phyloP scores from a whole-genome alignment of 768 basidiomycete species.

The Podaxis sp. region DNA sequence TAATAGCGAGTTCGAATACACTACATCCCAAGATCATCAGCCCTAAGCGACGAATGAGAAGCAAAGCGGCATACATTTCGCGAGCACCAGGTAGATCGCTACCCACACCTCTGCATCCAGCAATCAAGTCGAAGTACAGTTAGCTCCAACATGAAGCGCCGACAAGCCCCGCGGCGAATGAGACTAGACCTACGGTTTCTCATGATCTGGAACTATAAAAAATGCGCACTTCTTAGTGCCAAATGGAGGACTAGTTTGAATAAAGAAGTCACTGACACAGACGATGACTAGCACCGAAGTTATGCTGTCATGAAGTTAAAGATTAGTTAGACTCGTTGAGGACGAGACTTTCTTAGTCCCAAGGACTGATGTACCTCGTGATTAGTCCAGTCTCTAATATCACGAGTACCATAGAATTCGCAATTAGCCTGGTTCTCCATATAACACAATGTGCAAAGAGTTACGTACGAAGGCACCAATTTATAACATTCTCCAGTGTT shows the following conservation, averaged over 20 bases:
- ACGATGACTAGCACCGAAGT: constrained; percentile 24
- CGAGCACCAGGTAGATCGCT: constrained; percentile 25
- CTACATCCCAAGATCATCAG: constrained; percentile 12
- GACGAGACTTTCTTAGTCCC: not conserved
- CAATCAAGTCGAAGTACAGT: not conserved
- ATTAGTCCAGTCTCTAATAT: constrained; percentile 3
- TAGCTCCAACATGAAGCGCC: not conserved
- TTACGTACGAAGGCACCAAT: constrained; percentile 27
- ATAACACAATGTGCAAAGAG: not conserved
- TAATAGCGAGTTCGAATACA: constrained; percentile 31
- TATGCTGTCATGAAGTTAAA: constrained; percentile 15
- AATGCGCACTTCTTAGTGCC: not conserved
- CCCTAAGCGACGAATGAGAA: not conserved
- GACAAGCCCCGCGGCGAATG: not conserved
- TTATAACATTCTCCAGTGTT: constrained; percentile 23
- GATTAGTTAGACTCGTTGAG: not conserved
- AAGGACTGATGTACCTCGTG: not conserved
- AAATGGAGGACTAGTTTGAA: not conserved
- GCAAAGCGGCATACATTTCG: constrained; percentile 20
- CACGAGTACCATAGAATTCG: not conserved
- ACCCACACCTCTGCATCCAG: constrained; percentile 25
- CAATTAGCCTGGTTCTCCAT: not conserved
- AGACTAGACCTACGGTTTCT: constrained; percentile 17
- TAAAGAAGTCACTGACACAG: constrained; percentile 18
- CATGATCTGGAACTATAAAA: constrained; percentile 25